These are phyloP conservation scores for Termitomyces sp. DNA, from an alignment of 768 basidiomycete species.

Conservation along the genomic window DNA sequence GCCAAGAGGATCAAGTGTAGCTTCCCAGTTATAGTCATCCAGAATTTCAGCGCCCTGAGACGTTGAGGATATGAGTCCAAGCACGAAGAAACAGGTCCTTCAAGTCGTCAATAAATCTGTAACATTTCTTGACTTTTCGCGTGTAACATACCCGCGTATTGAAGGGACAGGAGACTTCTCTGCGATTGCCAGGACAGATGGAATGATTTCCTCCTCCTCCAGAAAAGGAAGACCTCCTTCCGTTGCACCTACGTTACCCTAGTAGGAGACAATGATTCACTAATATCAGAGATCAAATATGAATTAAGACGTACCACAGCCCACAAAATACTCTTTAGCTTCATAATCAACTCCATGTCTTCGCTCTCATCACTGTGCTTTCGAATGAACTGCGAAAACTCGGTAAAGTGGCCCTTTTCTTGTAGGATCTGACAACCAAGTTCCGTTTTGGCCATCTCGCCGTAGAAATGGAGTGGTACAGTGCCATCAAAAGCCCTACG, in stretches of 20 bases:
- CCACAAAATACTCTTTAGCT: constrained; percentile 95
- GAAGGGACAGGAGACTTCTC: constrained; percentile 87
- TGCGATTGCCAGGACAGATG: constrained; percentile 86
- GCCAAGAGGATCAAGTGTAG: constrained; percentile 82
- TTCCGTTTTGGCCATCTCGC: constrained; percentile 95
- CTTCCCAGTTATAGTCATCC: constrained; percentile 91
- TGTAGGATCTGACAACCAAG: constrained; percentile 89
- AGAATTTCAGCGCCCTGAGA: constrained; percentile 90
- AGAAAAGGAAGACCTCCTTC: constrained; percentile 90
- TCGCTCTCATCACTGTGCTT: constrained; percentile 81
- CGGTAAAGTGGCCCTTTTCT: constrained; percentile 87
- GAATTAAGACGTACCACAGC: constrained; percentile 72
- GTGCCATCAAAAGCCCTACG: constrained; percentile 76
- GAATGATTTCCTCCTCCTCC: constrained; percentile 93
- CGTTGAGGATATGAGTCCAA: constrained; percentile 90
- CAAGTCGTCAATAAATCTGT: neutral
- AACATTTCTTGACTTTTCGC: neutral
- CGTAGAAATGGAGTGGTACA: constrained; percentile 95
- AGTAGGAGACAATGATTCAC: neutral
- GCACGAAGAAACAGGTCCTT: constrained; percentile 94
- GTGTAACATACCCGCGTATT: constrained; percentile 73
- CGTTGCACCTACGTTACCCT: constrained; percentile 95
- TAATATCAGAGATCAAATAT: neutral
- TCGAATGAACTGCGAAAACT: constrained; percentile 88
- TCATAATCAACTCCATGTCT: constrained; percentile 80